Percentiles rank a stretch among this genome's conserved stretches.
These are phyloP conservation scores for Sugiyamaella castrensis DNA, from an alignment of 1,139 yeast species.

Conservation along the genomic window DNA sequence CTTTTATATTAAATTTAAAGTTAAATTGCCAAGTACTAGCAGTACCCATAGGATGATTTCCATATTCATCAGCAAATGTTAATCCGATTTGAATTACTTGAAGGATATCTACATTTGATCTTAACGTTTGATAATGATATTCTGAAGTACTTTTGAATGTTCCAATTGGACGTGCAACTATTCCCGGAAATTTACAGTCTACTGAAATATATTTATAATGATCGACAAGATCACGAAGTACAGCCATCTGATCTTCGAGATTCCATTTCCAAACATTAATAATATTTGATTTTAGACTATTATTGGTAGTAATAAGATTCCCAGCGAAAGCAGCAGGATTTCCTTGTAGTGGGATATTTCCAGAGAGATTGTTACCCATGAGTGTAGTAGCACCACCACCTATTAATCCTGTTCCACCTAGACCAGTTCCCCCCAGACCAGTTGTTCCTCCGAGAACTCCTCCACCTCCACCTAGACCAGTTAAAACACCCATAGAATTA, in stretches of 20 bases:
- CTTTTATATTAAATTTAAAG: slow-evolving; percentile 66
- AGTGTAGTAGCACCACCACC: neutral
- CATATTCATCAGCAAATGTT: slow-evolving; percentile 75
- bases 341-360: neutral
- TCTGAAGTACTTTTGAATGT: slow-evolving; percentile 85
- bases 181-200: slow-evolving; percentile 93
- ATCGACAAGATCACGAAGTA: slow-evolving; percentile 66
- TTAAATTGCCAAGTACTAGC: slow-evolving; percentile 92
- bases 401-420: neutral
- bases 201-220: slow-evolving; percentile 66
- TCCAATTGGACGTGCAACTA: slow-evolving; percentile 96
- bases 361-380: neutral
- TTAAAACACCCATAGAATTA: neutral
- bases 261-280: slow-evolving; percentile 80
- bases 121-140: slow-evolving; percentile 91
- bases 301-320: neutral
- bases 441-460: slow-evolving; percentile 1
- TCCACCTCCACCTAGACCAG: neutral
- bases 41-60: slow-evolving; percentile 61
- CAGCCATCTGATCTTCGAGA: slow-evolving; percentile 74
- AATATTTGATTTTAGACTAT: slow-evolving; percentile 8
- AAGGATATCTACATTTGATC: slow-evolving; percentile 85
- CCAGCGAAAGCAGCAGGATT: neutral
- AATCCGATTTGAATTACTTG: slow-evolving; percentile 85
- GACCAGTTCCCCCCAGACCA: neutral